Evolutionary conservation across 2,329 filamentous ascomycete species (phyloP), one percentile per base, ranked within the genome.

Genomic region (Sporothrix mexicana): DNA sequence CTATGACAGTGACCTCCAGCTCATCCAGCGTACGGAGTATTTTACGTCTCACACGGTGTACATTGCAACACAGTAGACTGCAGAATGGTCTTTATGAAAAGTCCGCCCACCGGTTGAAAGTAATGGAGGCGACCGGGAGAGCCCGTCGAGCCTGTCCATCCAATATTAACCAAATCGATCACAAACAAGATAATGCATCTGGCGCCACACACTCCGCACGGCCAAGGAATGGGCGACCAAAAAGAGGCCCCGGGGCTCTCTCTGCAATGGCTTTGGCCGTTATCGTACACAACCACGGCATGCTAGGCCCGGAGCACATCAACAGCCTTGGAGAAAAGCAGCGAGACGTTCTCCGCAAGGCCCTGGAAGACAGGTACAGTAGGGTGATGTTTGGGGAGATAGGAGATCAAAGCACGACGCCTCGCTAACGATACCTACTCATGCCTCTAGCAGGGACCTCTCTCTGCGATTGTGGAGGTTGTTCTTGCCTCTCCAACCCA

Each of bases 381-480:
- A 12, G 7, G 25, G 17, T 36, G 30, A 36, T 36, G 30, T 36
- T 7, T 36, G 30, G 30, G 5, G 5, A 4, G 30, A 36, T 7
- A 36, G 30, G 30, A 36, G 30, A 36, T 36, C 30, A 36, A 36
- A 4, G 30, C 30, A 36, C 30, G 30, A 36, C n/a, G 10, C 59
- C 8, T 53, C 53, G 47, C 30, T 68, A n/a, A 68, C 66, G 66
- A 9, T 9, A 15, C 10, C 20, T 10, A 2, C 15, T 15, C 17
- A 17, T 55, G 47, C 45, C 30, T 45, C 17, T 17, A 68, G 69
- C 7, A 17, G 30, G 7, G 59, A 49, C 20, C 36, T 68, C 13
- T 59, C 70, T 13, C 25, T 75, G 9, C 62, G 66, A 20, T 49
- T 67, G 20, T 75, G 74, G 73, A 74, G 61, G 49, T 45, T 72